Conservation (phyloP, 768 basidiomycete genomes). For the Rhodotorula paludigena region DNA sequence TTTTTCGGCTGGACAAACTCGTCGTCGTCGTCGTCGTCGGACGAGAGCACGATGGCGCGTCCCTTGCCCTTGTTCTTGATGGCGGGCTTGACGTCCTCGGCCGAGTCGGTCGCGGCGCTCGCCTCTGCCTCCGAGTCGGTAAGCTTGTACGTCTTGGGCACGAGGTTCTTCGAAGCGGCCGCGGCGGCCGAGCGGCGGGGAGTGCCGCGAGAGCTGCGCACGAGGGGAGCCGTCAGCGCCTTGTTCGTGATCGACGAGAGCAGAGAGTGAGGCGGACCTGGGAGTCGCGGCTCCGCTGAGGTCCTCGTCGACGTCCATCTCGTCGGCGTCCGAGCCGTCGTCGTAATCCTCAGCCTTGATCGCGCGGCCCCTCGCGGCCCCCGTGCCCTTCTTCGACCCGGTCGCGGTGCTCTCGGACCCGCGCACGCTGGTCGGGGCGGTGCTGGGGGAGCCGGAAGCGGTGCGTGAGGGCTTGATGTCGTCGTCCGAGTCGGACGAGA, state of each 20-base stretch:
- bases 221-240: not conserved
- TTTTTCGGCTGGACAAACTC: not conserved
- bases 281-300: not conserved
- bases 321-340: constrained; percentile 1
- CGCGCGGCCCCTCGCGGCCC: not conserved
- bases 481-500: not conserved
- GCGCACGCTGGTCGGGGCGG: constrained; percentile 14
- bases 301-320: not conserved
- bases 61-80: constrained; percentile 22
- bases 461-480: too few relatives aligned
- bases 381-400: too few relatives aligned
- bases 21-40: constrained; percentile 5
- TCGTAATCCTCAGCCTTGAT: not conserved
- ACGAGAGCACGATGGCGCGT: constrained; percentile 5
- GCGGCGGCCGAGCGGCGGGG: constrained; percentile 15
- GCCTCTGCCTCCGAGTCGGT: constrained; percentile 1
- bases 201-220: not conserved
- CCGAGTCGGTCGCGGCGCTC: not conserved
- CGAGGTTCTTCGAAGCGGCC: not conserved
- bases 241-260: too few relatives aligned
- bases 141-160: not conserved
- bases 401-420: not conserved
- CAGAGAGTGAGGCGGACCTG: not conserved
- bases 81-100: not conserved
- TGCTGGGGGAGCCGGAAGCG: not conserved